Evolutionary conservation across 2,329 filamentous ascomycete genomes (phyloP), one percentile per base, ranked within the genome.

Genomic region (Fusarium dlaminii): DNA sequence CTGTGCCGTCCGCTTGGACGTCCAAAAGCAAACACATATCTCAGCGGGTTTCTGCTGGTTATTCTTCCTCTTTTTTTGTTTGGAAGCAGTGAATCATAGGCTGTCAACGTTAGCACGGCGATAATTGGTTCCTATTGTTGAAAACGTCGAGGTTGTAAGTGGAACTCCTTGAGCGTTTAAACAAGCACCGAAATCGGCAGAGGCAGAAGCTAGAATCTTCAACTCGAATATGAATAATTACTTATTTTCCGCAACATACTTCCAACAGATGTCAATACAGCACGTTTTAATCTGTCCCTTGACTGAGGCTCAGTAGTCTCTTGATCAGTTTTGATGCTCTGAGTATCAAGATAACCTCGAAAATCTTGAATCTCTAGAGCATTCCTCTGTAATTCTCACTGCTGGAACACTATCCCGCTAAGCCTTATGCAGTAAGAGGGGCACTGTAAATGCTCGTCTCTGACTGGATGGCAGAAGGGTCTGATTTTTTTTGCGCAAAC

Each of bases 351-450:
- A 63, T 32, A 42, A 14, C 22, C 48, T 51, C 48, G 30, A 51
- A 51, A 40, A 56, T 39, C 57, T 36, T 46, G 48, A 59, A 32
- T 39, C 37, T 36, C 22, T 43, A 40, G 40, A 56, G 40, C 64
- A 70, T 30, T 57, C 36, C 42, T 32, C 63, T 32, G 27, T 48
- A 40, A 29, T 54, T 64, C 30, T 69, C 45, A 42, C 32, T 56
- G 24, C 32, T 40, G 17, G 22, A 65, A 22, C 27, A 37, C 24
- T 32, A 43, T 24, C 5, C 32, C 66, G 69, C 80, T 81, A 82
- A 70, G 34, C 80, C 72, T 5, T 24, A 78, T 58, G 11, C 15
- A 66, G 81, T 75, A 82, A 75, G 81, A 81, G 80, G 81, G 80
- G 80, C 73, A 79, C n/a, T 40, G 37, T 20, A 62, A 37, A 51